Conservation (phyloP, 2,329 filamentous ascomycete species). For the Colletotrichum falcatum region DNA sequence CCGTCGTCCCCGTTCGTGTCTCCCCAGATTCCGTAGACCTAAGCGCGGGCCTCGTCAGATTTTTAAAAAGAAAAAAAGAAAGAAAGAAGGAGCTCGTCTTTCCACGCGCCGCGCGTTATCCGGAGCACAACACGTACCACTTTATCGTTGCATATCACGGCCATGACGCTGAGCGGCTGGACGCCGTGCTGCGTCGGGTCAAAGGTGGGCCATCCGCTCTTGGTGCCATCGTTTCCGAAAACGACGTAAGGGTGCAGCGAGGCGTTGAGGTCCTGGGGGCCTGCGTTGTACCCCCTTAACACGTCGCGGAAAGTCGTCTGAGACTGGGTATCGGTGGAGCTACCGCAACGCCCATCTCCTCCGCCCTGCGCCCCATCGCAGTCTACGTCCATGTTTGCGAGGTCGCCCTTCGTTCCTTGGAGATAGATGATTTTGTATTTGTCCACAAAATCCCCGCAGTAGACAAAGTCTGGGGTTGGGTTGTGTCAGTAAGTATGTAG, state of each 20-base stretch:
- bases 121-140: slow-evolving; percentile 46
- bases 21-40: slow-evolving; percentile 71
- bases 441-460: slow-evolving; percentile 60
- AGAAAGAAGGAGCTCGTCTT: too few relatives aligned
- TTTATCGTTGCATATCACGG: slow-evolving; percentile 60
- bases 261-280: slow-evolving; percentile 55
- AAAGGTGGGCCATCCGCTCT: slow-evolving; percentile 48
- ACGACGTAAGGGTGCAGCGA: slow-evolving; percentile 62
- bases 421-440: slow-evolving; percentile 61
- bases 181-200: slow-evolving; percentile 53
- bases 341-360: slow-evolving; percentile 59
- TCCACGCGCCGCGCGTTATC: not conserved
- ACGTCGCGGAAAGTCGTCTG: slow-evolving; percentile 60
- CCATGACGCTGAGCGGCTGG: slow-evolving; percentile 61
- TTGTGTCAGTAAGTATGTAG: too few relatives aligned
- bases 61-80: too few relatives aligned
- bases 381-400: slow-evolving; percentile 69
- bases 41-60: not conserved
- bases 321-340: slow-evolving; percentile 57
- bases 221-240: slow-evolving; percentile 56
- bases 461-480: slow-evolving; percentile 49
- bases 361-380: slow-evolving; percentile 64
- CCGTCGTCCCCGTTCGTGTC: slow-evolving; percentile 69
- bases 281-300: slow-evolving; percentile 52
- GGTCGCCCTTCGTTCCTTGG: slow-evolving; percentile 54